These are phyloP conservation scores for Mycena vitilis DNA, from an alignment of 768 basidiomycete genomes.

Conservation along the genomic window DNA sequence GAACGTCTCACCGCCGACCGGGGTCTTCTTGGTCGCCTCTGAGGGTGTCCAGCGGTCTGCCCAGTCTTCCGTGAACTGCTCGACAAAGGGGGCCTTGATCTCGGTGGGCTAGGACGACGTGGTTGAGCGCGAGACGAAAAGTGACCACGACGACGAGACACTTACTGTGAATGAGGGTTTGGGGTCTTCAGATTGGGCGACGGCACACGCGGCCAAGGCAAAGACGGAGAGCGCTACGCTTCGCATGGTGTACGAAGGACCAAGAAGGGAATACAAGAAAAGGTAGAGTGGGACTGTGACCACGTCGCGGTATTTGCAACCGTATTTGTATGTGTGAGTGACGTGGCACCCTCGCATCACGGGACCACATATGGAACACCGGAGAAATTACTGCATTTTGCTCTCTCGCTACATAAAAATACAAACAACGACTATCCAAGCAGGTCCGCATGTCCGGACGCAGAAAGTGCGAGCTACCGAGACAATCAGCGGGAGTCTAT, in stretches of 20 bases:
- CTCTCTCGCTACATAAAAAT: conserved; percentile 33
- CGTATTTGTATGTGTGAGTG: too few species aligned
- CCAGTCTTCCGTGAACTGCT: conserved; percentile 97
- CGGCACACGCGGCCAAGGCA: conserved; percentile 72
- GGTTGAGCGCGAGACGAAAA: conserved; percentile 31
- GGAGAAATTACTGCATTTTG: conserved; percentile 14
- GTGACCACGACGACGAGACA: conserved; percentile 34
- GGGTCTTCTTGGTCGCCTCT: conserved; percentile 97
- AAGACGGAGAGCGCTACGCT: conserved; percentile 86
- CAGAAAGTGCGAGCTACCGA: conserved; percentile 86
- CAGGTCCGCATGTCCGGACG: conserved; percentile 95
- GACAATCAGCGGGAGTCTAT: conserved; percentile 18
- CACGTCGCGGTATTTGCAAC: too few species aligned
- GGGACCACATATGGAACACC: background rate
- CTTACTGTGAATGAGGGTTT: conserved; percentile 79
- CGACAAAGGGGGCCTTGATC: conserved; percentile 90
- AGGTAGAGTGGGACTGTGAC: conserved; percentile 44
- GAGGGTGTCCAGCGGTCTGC: conserved; percentile 94
- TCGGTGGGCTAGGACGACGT: conserved; percentile 67
- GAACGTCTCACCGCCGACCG: conserved; percentile 95
- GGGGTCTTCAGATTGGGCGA: conserved; percentile 69
- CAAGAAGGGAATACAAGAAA: conserved; percentile 53
- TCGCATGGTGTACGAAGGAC: conserved; percentile 88
- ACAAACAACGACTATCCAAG: conserved; percentile 63
- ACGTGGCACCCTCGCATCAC: conserved; percentile 1